Evolutionary conservation across 768 basidiomycete genomes (phyloP).

Genomic region (Boletus rufocinnamomeus): DNA sequence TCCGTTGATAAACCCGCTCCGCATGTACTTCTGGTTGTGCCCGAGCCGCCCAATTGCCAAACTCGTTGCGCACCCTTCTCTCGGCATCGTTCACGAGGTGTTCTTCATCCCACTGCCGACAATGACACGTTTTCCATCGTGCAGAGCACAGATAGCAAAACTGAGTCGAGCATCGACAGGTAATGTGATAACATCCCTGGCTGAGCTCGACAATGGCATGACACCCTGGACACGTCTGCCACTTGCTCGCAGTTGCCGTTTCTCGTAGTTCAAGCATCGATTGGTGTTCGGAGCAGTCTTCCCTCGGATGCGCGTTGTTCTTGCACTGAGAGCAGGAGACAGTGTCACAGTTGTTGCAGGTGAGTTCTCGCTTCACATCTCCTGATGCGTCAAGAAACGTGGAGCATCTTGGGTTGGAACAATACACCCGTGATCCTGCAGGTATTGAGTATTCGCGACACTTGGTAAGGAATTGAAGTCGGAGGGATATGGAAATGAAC

Average conservation of each 20-base stretch:
- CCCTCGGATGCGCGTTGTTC: constrained; percentile 41
- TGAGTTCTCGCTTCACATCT: constrained; percentile 17
- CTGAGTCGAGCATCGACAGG: constrained; percentile 48
- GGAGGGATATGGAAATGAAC: constrained; percentile 35
- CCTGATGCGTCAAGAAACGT: constrained; percentile 49
- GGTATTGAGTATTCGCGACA: constrained; percentile 47
- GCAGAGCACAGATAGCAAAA: constrained; percentile 69
- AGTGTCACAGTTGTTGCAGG: constrained; percentile 44
- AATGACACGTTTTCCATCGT: constrained; percentile 62
- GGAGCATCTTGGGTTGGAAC: constrained; percentile 51
- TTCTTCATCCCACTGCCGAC: constrained; percentile 65
- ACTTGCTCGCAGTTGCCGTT: constrained; percentile 47
- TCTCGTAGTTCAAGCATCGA: constrained; percentile 44
- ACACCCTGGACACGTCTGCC: constrained; percentile 69
- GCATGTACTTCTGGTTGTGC: constrained; percentile 20
- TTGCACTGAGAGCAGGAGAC: constrained; percentile 53
- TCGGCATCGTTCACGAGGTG: constrained; percentile 34
- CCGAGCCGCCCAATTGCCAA: constrained; percentile 16
- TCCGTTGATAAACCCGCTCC: constrained; percentile 23
- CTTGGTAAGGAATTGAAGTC: constrained; percentile 42
- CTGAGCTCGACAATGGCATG: constrained; percentile 54
- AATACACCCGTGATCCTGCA: constrained; percentile 49
- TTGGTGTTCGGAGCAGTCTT: constrained; percentile 45
- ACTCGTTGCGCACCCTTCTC: constrained; percentile 28
- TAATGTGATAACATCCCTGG: constrained; percentile 66